A percentile compares a stretch with the other conserved stretches of the same genome.
Conservation (phyloP, 148 eudicot species). For the Heliosperma pusillum region DNA sequence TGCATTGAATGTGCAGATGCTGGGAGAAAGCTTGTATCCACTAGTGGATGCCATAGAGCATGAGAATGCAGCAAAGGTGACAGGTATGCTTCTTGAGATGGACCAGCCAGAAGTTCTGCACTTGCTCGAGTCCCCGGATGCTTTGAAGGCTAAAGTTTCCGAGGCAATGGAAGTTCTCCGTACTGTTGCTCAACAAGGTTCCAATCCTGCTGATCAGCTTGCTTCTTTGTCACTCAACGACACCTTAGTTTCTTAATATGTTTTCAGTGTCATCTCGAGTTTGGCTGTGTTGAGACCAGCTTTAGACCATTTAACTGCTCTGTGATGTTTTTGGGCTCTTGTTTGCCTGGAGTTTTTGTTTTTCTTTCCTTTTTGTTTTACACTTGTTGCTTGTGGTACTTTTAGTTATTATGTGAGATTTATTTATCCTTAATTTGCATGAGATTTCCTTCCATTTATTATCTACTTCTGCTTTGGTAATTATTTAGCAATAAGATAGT, state of each 20-base stretch:
- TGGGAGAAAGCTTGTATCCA: constrained; percentile 80
- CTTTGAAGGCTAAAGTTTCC: constrained; percentile 71
- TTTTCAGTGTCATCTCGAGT: neutral
- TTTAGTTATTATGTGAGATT: too few species aligned
- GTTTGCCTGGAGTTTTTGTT: neutral
- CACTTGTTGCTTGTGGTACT: too few species aligned
- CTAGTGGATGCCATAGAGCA: constrained; percentile 82
- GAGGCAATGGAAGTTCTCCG: constrained; percentile 89
- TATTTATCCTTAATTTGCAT: too few species aligned
- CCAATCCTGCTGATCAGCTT: constrained; percentile 60
- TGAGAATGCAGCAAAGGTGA: constrained; percentile 84
- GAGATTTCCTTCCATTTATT: too few species aligned
- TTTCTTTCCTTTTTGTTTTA: neutral
- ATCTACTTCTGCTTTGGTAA: too few species aligned
- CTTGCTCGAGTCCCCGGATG: constrained; percentile 52
- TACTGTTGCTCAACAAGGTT: constrained; percentile 61
- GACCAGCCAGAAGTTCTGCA: constrained; percentile 7
- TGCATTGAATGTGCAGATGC: constrained; percentile 43
- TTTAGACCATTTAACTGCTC: neutral
- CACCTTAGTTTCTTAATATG: constrained; percentile 42
- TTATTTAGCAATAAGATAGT: too few species aligned
- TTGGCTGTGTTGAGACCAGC: constrained; percentile 1
- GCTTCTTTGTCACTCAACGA: constrained; percentile 62
- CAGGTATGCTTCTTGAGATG: constrained; percentile 28
- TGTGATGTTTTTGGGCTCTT: neutral